Evolutionary conservation across 306 rosid species (phyloP), one percentile per base, ranked within the genome.

Genomic region (Coriaria nepalensis): DNA sequence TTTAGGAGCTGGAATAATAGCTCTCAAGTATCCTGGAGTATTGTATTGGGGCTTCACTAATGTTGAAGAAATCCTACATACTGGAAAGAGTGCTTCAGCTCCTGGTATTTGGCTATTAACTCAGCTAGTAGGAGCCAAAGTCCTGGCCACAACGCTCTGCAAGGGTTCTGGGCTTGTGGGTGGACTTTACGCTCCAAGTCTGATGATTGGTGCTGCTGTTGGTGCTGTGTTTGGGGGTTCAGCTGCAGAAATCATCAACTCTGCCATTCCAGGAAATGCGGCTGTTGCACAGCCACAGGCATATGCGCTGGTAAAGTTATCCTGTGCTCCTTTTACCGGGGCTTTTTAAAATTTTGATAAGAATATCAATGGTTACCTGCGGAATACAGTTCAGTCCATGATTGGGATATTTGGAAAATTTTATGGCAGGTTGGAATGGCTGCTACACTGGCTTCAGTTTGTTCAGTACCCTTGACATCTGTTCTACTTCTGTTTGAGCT

Each of bases 251-350:
- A 45, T 90, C 60, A 81, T 90, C 52, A 90, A 90, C 62, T 52
- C 68, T 37, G 95, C 95, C 35, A 81, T 90, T 68, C 95, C 98
- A 36, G 98, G 98, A 63, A 90, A 90, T 85, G 85, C 81, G 13
- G 94, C 98, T 71, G 85, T 90, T 55, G 98, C 98, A 13, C 79
- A 90, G 73, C 98, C 98, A 40, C 98, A 86, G 52, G 98, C 98
- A 43, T 90, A 90, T 79, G 98, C 98, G 53, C 72, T 90, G 81
- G 98, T 90, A 80, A 40, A 51, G 29, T 20, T 20, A 20, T 20
- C 29, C 1, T 20, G 29, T 20, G 47, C 47, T 46, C 50, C 50
- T 58, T 40, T 37, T 51, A 39, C 6, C 9, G 13, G 41, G 37
- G 29, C 29, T 20, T 20, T 20, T 20, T 20, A 20, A 20, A 20